phyloP scores from a whole-genome alignment of 1,284 basidiomycete genomes.

The Takashimella koratensis region DNA sequence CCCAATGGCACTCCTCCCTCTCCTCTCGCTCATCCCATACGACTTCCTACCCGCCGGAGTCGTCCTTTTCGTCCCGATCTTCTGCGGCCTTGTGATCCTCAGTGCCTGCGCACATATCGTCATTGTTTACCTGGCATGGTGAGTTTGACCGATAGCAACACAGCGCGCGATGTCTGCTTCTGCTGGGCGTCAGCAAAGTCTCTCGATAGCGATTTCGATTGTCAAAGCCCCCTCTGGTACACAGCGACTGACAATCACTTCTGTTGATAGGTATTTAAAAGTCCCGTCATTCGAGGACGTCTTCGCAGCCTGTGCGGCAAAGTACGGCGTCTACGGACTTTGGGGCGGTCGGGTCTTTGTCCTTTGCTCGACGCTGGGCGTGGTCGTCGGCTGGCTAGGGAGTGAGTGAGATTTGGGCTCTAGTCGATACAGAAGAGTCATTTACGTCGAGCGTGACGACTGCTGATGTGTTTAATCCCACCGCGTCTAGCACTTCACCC shows the following conservation, averaged over 20 bases:
- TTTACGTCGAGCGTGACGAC: conserved; percentile 1
- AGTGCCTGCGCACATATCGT: conserved; percentile 48
- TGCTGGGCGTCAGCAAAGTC: no score
- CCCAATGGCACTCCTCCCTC: conserved; percentile 44
- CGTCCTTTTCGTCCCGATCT: conserved; percentile 45
- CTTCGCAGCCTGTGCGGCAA: conserved; percentile 32
- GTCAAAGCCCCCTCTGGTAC: not conserved
- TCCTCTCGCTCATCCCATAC: conserved; percentile 41
- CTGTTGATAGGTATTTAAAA: conserved; percentile 47
- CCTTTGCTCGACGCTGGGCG: conserved; percentile 32
- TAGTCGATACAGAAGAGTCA: not conserved
- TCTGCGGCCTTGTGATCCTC: conserved; percentile 37
- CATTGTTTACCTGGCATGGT: conserved; percentile 48
- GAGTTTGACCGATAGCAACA: no score
- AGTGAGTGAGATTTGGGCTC: conserved; percentile 25
- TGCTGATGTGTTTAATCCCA: conserved; percentile 8
- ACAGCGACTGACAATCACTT: not conserved
- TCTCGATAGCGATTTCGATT: no score
- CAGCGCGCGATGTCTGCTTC: no score
- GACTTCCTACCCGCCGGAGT: conserved; percentile 48
- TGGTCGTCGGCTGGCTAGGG: conserved; percentile 40
- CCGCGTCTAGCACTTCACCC: conserved; percentile 41
- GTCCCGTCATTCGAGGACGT: conserved; percentile 48
- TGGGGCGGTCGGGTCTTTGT: conserved; percentile 39
- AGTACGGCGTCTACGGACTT: conserved; percentile 34